Base-by-base conservation (phyloP, 805 yeast species). In the Metschnikowia aberdeeniae region DNA sequence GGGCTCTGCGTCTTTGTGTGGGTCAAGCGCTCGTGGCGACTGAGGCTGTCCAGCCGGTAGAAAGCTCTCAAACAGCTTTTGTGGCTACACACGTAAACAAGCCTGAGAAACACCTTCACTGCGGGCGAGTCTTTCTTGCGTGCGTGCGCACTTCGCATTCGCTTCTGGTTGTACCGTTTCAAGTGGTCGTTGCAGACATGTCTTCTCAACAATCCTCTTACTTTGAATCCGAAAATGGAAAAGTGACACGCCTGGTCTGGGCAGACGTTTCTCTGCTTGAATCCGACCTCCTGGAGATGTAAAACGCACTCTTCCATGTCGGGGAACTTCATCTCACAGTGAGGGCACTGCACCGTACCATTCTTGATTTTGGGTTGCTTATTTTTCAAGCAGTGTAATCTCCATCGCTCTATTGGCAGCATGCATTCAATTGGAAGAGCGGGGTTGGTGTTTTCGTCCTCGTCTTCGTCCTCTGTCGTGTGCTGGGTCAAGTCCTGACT, bases 21-120 rank as follows among this genome's bases (percentile, higher is more conserved):
- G 17, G 49, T 45, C 29, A 49, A 43, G 36, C 49, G 46, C 42
- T 45, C 47, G 35, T 54, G 58, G 20, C 58, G 43, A 43, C 31
- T 44, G 19, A 51, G 37, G 30, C 52, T 43, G 42, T 54, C 58
- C 55, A 51, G 56, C 17, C 58, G 55, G 43, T 52, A 52, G 24
- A 54, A 54, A 3, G 56, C 53, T n/a, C 54, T 38, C 19, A 34
- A 34, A 34, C 58, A 54, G 19, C 35, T 40, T 12, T 44, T 43
- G 36, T 43, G 37, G 27, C 33, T 35, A 41, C 58, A 54, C 5
- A 54, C 52, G 34, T 51, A 54, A n/a, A 54, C 54, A 24, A 39
- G 52, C 29, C 39, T 40, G 37, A 50, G 40, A 34, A 52, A 47
- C 14, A 28, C 34, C 19, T 40, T 43, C 12, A 46, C 32, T 14